Conservation (phyloP, 225 moss, liverwort and hornwort genomes). For the Antitrichia curtipendula region DNA sequence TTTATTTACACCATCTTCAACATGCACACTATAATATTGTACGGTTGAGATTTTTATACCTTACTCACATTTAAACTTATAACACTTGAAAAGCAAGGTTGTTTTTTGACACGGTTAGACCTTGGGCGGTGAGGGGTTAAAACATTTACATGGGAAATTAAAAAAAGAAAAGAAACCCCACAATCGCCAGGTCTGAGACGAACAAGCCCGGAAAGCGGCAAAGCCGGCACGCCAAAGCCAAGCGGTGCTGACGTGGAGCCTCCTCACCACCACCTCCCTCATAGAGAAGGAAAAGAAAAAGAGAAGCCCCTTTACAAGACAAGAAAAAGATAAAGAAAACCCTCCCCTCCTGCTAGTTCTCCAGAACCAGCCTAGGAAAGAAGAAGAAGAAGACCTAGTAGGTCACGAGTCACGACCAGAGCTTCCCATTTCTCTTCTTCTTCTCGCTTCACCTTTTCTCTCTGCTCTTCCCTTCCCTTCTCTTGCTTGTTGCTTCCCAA, state of each 20-base stretch:
- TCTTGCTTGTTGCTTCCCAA: background rate
- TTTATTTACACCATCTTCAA: no score
- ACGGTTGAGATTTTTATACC: no score
- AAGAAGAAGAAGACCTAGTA: constrained; percentile 4
- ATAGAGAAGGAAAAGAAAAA: background rate
- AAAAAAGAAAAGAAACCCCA: no score
- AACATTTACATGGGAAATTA: no score
- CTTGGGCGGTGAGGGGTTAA: no score
- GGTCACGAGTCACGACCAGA: constrained; percentile 17
- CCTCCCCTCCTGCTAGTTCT: background rate
- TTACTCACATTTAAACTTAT: no score
- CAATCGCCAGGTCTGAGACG: background rate
- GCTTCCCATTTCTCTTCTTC: background rate
- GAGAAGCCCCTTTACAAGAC: background rate
- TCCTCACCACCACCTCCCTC: background rate
- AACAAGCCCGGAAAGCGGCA: background rate
- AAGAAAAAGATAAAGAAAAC: background rate
- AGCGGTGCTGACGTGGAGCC: background rate
- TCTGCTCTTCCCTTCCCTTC: background rate
- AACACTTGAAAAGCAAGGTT: no score
- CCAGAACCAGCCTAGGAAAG: background rate
- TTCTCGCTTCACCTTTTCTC: no score
- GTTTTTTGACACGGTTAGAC: no score
- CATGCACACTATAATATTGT: no score
- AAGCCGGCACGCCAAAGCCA: background rate